Evolutionary conservation across 352 stramenopile genomes (phyloP).

Genomic region (Phytophthora uliginosa): DNA sequence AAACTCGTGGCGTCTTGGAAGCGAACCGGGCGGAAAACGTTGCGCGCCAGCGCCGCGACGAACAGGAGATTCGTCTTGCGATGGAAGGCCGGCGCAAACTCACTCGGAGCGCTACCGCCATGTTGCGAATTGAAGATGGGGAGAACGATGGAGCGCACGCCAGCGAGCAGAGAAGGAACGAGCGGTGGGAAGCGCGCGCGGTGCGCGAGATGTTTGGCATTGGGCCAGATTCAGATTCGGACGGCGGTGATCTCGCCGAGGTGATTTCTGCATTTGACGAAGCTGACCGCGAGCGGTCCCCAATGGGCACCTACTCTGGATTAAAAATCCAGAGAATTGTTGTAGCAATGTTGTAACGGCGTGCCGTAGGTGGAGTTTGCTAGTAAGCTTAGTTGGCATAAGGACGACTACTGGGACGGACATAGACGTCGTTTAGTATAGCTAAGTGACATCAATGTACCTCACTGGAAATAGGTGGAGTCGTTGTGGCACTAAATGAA

Average conservation of each 20-base stretch:
- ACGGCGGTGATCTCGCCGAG: not conserved
- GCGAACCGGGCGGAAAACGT: not conserved
- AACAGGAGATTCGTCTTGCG: not conserved
- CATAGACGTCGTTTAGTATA: no score
- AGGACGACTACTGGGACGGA: no score
- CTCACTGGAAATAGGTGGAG: no score
- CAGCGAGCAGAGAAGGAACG: not conserved
- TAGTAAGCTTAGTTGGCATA: no score
- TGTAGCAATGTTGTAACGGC: no score
- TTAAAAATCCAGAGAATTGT: no score
- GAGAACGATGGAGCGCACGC: not conserved
- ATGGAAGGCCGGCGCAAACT: not conserved
- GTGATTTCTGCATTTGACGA: not conserved
- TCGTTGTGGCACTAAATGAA: no score
- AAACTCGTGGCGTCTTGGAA: not conserved
- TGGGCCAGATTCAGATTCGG: not conserved
- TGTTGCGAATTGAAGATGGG: not conserved
- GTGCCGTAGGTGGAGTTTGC: no score
- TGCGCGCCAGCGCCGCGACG: not conserved
- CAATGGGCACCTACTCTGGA: no score
- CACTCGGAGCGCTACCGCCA: not conserved
- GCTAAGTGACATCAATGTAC: no score
- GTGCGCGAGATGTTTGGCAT: slow-evolving; percentile 1
- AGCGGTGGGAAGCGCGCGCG: not conserved
- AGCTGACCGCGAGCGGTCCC: not conserved